Base-by-base conservation (phyloP, 495 filamentous ascomycete genomes). In the Xylaria grammica region DNA sequence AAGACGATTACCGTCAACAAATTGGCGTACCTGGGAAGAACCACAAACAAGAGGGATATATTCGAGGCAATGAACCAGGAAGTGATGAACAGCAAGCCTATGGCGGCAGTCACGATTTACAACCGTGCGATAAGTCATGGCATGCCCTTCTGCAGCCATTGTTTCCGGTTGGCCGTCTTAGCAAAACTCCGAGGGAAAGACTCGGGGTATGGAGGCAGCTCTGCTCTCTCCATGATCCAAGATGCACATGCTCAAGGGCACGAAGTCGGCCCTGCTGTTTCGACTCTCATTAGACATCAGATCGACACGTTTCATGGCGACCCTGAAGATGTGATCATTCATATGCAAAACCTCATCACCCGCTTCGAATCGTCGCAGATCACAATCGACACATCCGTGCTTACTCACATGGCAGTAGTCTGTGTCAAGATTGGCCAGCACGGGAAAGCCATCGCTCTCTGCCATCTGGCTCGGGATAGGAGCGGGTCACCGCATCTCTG, bases 401-500 rank as follows among this genome's bases (percentile, higher is more conserved):
- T 83, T 10, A 77, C 79, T n/a, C 75, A 77, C 20, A 79, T 80
- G 24, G 76, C 78, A 15, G 48, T 64, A 15, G 48, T 70, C 29
- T 78, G 78, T 49, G 63, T 74, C 10, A 67, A 57, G 8, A 38
- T 71, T 6, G 69, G 73, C 5, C 62, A 75, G 30, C 66, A 66
- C 52, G 64, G 65, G 13, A 74, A 62, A 10, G 79, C 80, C 2
- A 62, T 83, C 55, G 42, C 64, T 2, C 72, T 79, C 71, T 67
- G 79, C 71, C 38, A 50, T 61, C 15, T 65, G 54, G 81, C 81
- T n/a, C 74, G 60, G 42, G 62, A 68, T 36, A 72, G 61, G 65
- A 60, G 57, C 38, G 66, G 62, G 44, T 58, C 26, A 27, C 50
- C 30, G 15, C 68, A 68, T 15, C 71, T 65, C 0, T 77, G 74